Percentiles rank a stretch among this genome's conserved stretches.
These are phyloP conservation scores for Daldinia sp. DNA, from an alignment of 2,329 filamentous ascomycete species.

Conservation along the genomic window DNA sequence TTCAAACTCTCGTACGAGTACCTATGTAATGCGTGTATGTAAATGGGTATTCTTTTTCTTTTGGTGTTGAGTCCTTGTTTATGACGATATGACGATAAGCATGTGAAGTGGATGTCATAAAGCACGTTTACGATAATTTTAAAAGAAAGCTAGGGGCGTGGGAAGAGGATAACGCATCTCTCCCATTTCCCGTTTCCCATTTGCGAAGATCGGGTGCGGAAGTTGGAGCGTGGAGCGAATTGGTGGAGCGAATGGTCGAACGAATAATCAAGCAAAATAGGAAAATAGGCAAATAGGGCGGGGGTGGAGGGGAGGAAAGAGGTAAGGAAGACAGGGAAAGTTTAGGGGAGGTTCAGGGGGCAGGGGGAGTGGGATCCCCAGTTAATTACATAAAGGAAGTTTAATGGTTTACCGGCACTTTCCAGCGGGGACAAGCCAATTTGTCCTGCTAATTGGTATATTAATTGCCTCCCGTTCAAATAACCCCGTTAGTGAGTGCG, in stretches of 20 bases:
- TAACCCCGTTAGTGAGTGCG: neutral
- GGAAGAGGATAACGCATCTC: constrained; percentile 8
- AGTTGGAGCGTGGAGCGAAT: neutral
- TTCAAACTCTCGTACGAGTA: constrained; percentile 5
- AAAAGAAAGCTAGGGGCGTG: constrained; percentile 28
- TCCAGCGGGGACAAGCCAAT: constrained; percentile 9
- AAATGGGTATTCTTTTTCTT: too few species aligned
- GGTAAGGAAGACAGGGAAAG: neutral
- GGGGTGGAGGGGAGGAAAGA: constrained; percentile 9
- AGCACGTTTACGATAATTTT: constrained; percentile 1
- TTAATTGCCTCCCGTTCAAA: neutral
- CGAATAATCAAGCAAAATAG: neutral
- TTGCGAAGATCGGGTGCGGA: constrained; percentile 12
- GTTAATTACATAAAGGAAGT: constrained; percentile 15
- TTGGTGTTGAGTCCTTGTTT: constrained; percentile 1
- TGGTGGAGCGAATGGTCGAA: neutral
- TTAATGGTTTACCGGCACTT: constrained; percentile 4
- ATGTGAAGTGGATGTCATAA: constrained; percentile 2
- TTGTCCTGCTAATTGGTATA: constrained; percentile 22
- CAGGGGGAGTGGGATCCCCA: neutral
- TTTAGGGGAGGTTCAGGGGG: neutral
- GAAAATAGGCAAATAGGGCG: constrained; percentile 5
- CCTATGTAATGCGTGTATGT: neutral
- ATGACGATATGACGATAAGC: constrained; percentile 17
- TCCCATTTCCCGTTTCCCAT: constrained; percentile 8